Evolutionary conservation across 805 yeast genomes (phyloP).

Genomic region (Zygoascus tannicola): DNA sequence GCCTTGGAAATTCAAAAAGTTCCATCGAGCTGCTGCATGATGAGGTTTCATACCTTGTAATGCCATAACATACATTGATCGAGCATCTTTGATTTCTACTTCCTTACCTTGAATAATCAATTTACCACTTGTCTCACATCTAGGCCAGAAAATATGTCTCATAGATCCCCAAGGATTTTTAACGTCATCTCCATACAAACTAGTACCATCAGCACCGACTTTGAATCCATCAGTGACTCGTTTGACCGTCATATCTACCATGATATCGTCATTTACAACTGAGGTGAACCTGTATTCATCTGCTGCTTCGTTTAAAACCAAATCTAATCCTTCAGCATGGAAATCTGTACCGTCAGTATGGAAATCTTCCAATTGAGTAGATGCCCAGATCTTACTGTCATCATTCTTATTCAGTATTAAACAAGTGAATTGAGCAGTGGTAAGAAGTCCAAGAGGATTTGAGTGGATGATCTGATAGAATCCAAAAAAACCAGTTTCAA

Average conservation of each 20-base stretch:
- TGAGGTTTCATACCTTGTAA: slow-evolving; percentile 99
- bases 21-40: slow-evolving; percentile 97
- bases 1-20: slow-evolving; percentile 83
- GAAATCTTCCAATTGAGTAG: slow-evolving; percentile 78
- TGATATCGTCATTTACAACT: slow-evolving; percentile 54
- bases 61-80: slow-evolving; percentile 88
- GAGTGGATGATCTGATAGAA: slow-evolving; percentile 95
- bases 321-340: slow-evolving; percentile 55
- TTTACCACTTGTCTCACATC: slow-evolving; percentile 63
- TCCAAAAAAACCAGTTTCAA: slow-evolving; percentile 58
- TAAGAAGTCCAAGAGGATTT: slow-evolving; percentile 73
- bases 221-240: slow-evolving; percentile 69
- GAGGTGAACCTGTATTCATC: slow-evolving; percentile 39
- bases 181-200: slow-evolving; percentile 76
- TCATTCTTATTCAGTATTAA: slow-evolving; percentile 53
- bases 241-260: slow-evolving; percentile 57
- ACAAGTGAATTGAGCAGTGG: slow-evolving; percentile 86
- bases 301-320: slow-evolving; percentile 50
- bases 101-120: slow-evolving; percentile 37
- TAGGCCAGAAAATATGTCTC: slow-evolving; percentile 97
- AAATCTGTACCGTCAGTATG: slow-evolving; percentile 65
- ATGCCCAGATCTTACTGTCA: slow-evolving; percentile 70
- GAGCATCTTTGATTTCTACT: slow-evolving; percentile 28
- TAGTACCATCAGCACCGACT: slow-evolving; percentile 80
- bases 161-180: slow-evolving; percentile 92